Conservation (phyloP, 306 rosid species). For the Lathyrus sativus region DNA sequence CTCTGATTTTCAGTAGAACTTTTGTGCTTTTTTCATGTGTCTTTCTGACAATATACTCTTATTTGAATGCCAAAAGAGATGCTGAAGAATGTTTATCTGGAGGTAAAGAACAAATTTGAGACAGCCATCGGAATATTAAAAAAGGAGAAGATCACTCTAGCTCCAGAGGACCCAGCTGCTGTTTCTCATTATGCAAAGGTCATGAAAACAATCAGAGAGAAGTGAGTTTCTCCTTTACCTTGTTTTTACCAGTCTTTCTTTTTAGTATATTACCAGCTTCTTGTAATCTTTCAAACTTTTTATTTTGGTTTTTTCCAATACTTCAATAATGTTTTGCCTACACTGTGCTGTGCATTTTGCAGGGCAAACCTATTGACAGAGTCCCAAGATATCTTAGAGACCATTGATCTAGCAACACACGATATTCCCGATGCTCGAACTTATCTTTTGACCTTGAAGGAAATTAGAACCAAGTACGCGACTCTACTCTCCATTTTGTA, state of each 20-base stretch:
- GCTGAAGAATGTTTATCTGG: constrained; percentile 81
- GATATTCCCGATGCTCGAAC: constrained; percentile 90
- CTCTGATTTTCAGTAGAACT: not conserved
- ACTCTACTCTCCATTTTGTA: constrained; percentile 31
- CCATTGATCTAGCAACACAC: constrained; percentile 60
- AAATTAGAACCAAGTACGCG: constrained; percentile 70
- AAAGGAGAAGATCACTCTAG: constrained; percentile 89
- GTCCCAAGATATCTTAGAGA: constrained; percentile 57
- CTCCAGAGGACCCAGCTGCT: constrained; percentile 84
- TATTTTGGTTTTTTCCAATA: not conserved
- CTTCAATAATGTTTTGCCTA: constrained; percentile 19
- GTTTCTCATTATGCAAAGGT: constrained; percentile 82
- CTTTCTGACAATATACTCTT: constrained; percentile 35
- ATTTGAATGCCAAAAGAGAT: constrained; percentile 59
- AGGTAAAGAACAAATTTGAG: constrained; percentile 82
- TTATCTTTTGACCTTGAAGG: constrained; percentile 83
- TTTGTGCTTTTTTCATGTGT: not conserved
- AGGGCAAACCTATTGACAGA: constrained; percentile 80
- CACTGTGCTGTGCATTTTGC: constrained; percentile 36
- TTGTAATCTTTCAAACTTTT: not conserved
- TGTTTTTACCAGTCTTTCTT: constrained; percentile 23
- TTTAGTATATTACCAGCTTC: constrained; percentile 7
- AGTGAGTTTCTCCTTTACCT: constrained; percentile 59
- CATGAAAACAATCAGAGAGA: constrained; percentile 82
- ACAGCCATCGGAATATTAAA: constrained; percentile 70